Conservation (phyloP, 2,329 filamentous ascomycete genomes). For the Xenoacremonium recifei region DNA sequence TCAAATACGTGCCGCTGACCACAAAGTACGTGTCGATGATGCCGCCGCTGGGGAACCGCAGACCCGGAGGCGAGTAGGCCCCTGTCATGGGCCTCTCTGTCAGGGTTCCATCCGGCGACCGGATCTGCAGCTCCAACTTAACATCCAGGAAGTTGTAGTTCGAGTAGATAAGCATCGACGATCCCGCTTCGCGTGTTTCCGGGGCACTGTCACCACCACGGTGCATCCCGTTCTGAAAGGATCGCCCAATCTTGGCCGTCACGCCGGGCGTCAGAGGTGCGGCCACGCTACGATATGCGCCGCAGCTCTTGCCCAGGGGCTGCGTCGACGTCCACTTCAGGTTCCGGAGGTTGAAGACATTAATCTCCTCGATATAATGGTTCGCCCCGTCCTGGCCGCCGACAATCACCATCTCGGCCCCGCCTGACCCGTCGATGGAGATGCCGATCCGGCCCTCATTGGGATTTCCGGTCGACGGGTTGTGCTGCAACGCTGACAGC, state of each 20-base stretch:
- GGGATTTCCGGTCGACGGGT: constrained; percentile 76
- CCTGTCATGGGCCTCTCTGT: constrained; percentile 88
- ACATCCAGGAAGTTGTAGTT: constrained; percentile 99
- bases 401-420: constrained; percentile 95
- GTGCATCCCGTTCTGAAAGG: constrained; percentile 41
- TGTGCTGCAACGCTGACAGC: constrained; percentile 84
- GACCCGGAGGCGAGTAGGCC: constrained; percentile 81
- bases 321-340: constrained; percentile 94
- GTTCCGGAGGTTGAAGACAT: constrained; percentile 93
- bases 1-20: constrained; percentile 94
- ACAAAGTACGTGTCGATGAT: constrained; percentile 96
- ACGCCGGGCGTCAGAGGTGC: constrained; percentile 72
- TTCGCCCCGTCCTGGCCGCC: constrained; percentile 97
- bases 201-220: constrained; percentile 45
- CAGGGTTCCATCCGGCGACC: constrained; percentile 78
- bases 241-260: constrained; percentile 64
- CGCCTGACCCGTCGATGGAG: constrained; percentile 84
- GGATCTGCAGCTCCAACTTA: constrained; percentile 89
- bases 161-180: constrained; percentile 93
- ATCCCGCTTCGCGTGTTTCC: constrained; percentile 55
- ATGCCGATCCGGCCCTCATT: constrained; percentile 88
- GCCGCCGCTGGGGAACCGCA: constrained; percentile 93
- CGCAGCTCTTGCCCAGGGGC: constrained; percentile 84
- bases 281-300: constrained; percentile 93
- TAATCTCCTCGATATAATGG: constrained; percentile 98